A percentile compares a stretch with the other conserved stretches of the same genome.
phyloP scores from a whole-genome alignment of 176 grass and related monocot species.

The Cocos nucifera region DNA sequence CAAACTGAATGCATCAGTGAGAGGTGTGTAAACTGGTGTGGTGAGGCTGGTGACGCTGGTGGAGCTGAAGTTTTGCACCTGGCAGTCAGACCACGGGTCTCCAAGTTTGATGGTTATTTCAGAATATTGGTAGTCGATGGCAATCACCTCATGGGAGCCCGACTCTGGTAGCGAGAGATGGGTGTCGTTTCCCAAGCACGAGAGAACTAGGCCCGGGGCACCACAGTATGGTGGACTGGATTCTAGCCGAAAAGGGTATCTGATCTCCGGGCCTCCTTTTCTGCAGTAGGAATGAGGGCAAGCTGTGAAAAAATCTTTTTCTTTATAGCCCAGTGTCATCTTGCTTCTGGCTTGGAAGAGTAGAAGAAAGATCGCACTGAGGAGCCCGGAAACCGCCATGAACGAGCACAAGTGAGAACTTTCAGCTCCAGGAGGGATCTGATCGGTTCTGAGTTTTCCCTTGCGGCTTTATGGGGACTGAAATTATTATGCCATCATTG shows the following conservation, averaged over 20 bases:
- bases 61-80: constrained; percentile 23
- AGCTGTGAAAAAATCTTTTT: constrained; percentile 23
- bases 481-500: too few species aligned
- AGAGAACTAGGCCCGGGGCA: constrained; percentile 29
- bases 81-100: constrained; percentile 14
- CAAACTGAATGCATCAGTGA: not conserved
- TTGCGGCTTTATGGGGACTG: too few species aligned
- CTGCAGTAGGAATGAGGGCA: constrained; percentile 23
- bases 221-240: constrained; percentile 10
- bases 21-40: constrained; percentile 10
- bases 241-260: constrained; percentile 27
- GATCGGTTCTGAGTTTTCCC: too few species aligned
- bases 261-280: constrained; percentile 27
- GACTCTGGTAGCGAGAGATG: constrained; percentile 24
- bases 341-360: constrained; percentile 1
- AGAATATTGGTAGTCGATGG: constrained; percentile 17
- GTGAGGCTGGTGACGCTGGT: constrained; percentile 18
- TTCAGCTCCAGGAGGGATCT: too few species aligned
- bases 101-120: not conserved
- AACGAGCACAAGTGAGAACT: not conserved
- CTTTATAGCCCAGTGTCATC: not conserved
- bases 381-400: constrained; percentile 6
- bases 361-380: not conserved
- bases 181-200: constrained; percentile 32
- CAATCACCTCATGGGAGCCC: constrained; percentile 25